phyloP scores from a whole-genome alignment of 345 rosid genomes.

The Citropsis articulata region DNA sequence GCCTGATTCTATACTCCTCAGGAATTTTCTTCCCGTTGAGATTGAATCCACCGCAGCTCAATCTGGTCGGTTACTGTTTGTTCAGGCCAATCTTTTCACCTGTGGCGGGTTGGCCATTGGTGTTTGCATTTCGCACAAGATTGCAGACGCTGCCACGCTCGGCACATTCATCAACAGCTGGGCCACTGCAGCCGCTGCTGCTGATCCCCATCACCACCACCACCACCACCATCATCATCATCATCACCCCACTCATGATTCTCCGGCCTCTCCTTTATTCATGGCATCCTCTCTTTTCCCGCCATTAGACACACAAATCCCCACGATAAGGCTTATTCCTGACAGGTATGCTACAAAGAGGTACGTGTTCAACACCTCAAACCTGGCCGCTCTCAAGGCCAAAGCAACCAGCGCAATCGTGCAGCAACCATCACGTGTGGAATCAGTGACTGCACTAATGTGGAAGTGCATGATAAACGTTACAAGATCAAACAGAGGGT shows the following conservation, averaged over 20 bases:
- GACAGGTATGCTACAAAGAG: background rate
- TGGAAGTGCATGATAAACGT: constrained; percentile 16
- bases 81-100: constrained; percentile 28
- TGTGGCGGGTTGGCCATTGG: constrained; percentile 29
- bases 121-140: constrained; percentile 17
- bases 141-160: constrained; percentile 19
- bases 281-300: constrained; percentile 2
- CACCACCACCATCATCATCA: too few relatives aligned
- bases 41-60: constrained; percentile 3
- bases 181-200: constrained; percentile 12
- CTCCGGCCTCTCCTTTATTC: background rate
- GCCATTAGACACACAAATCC: background rate
- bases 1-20: constrained; percentile 9
- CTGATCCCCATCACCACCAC: too few relatives aligned
- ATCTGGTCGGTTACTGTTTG: background rate
- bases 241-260: background rate
- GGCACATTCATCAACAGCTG: constrained; percentile 16
- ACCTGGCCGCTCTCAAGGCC: constrained; percentile 14
- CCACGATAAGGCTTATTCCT: background rate
- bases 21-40: constrained; percentile 19
- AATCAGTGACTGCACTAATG: constrained; percentile 19
- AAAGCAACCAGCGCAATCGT: background rate
- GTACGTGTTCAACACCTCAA: constrained; percentile 16
- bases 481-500: background rate
- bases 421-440: constrained; percentile 19